Evolutionary conservation across 768 basidiomycete species (phyloP).

Genomic region (Punctularia strigosozonata): DNA sequence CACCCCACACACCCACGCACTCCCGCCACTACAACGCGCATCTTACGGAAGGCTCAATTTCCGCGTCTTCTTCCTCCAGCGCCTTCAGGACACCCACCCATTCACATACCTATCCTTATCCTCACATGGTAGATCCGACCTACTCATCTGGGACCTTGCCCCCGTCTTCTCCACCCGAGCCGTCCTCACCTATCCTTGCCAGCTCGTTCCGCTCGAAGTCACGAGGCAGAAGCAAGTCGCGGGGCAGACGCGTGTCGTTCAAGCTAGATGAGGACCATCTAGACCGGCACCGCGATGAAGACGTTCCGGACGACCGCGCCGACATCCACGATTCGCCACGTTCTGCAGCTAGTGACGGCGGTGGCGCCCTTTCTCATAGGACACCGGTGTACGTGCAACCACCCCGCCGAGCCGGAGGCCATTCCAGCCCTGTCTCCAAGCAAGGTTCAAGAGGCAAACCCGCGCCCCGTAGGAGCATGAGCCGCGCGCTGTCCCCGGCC

Average conservation of each 20-base stretch:
- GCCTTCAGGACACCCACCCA: slow-evolving; percentile 25
- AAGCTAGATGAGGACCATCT: too few species aligned
- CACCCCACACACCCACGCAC: slow-evolving; percentile 11
- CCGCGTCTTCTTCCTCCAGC: slow-evolving; percentile 15
- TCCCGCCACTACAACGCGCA: slow-evolving; percentile 9
- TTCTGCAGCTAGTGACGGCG: too few species aligned
- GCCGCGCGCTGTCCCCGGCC: too few species aligned
- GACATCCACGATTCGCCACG: too few species aligned
- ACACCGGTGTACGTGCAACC: too few species aligned
- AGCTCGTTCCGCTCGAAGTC: slow-evolving; percentile 20
- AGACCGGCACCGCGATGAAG: too few species aligned
- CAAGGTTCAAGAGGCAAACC: too few species aligned
- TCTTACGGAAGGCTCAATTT: slow-evolving; percentile 19
- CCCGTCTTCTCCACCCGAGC: slow-evolving; percentile 30
- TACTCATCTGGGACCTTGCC: slow-evolving; percentile 37
- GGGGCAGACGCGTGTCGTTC: slow-evolving; percentile 49
- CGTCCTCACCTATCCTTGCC: slow-evolving; percentile 7
- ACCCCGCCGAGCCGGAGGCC: too few species aligned
- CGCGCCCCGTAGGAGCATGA: too few species aligned
- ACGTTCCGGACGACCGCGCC: too few species aligned
- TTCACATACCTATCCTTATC: slow-evolving; percentile 22
- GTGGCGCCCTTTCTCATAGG: too few species aligned
- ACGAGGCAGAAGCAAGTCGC: slow-evolving; percentile 38
- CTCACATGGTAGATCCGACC: slow-evolving; percentile 30
- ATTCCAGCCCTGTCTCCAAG: too few species aligned